Base-by-base conservation (phyloP, 2,329 filamentous ascomycete genomes). In the Ilyonectria robusta region DNA sequence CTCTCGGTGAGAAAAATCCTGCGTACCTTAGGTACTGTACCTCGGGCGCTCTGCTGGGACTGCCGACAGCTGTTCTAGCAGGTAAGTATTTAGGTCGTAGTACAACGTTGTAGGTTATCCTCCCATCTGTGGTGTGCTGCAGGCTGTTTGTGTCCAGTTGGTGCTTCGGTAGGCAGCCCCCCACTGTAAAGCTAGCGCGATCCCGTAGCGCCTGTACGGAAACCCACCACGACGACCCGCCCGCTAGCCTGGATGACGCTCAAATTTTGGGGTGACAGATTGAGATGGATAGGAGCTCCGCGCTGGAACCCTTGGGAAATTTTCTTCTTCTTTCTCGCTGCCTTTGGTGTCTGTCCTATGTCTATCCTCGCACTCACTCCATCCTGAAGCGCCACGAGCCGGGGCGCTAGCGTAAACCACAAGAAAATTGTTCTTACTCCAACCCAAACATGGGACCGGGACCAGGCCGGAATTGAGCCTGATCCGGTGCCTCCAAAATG, bases 181-280 rank as follows among this genome's bases (percentile, higher is more conserved):
- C 71, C 71, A 70, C 70, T 72, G 71, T 70, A 72, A 70, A 72
- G 70, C 74, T 75, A 59, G 57, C 57, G 42, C 50, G 44, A 17
- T 60, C 50, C 33, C 56, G 29, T 65, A 65, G 62, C 57, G 62
- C 44, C 23, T 29, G 40, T 23, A 53, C 56, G 48, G 55, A 59
- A 65, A 60, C 62, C 62, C 62, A 65, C 62, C 62, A 65, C 62
- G 57, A 51, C 53, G 62, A 60, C 62, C 62, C 60, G 59, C 59
- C 47, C 68, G 62, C 62, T 66, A 70, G 66, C 48, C 57, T 70
- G 70, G 53, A 71, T 74, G 72, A 73, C 65, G 66, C 72, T 67
- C 72, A 71, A 71, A 66, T 71, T 53, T 53, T 46, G 61, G 54
- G 55, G 35, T 46, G 59, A 48, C 59, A 67, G 66, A 72, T 72